Evolutionary conservation across 805 yeast species (phyloP), one percentile per base, ranked within the genome.

Genomic region (Metschnikowia noctiluminum): DNA sequence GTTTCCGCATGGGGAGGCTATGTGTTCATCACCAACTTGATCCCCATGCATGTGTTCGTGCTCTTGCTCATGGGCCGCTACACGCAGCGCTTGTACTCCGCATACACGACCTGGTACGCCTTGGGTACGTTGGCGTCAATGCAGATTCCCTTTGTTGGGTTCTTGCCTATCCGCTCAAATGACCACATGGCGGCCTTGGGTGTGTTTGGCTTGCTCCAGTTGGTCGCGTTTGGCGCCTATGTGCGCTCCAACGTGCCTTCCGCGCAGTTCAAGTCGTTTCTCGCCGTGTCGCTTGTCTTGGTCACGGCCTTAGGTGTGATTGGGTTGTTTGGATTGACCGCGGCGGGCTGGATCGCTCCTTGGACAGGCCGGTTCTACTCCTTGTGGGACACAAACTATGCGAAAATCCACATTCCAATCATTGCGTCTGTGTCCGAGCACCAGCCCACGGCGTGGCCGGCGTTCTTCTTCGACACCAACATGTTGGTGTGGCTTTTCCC

Each of bases 1-100:
- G 99, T 94, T 45, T 84, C 96, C 42, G 99, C 99, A 11, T 91
- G 99, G 97, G 99, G 99, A 76, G 99, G 99, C 28, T 94, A 94
- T 65, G 99, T 95, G 45, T 94, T 94, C 76, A 95, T 94, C 71
- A 94, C 99, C 51, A 94, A 94, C 73, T 82, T 95, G 77, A 89
- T 94, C 61, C 99, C 99, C 41, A 76, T 94, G 59, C 99, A 94
- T 66, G 90, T 91, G 27, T 91, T 94, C 63, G 91, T 89, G 43
- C 76, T 94, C 64, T 70, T 94, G 45, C 71, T 89, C 56, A 94
- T 94, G 98, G 99, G 99, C 45, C 85, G 99, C 62, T 94, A 90
- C 69, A 80, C 80, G 58, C 84, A 84, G 59, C 82, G 84, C 56
- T 66, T 94, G 49, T 94, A 94, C 67, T 83, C 95, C 15, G 87